phyloP scores from a whole-genome alignment of 1,284 basidiomycete species.

The Tausonia pullulans region DNA sequence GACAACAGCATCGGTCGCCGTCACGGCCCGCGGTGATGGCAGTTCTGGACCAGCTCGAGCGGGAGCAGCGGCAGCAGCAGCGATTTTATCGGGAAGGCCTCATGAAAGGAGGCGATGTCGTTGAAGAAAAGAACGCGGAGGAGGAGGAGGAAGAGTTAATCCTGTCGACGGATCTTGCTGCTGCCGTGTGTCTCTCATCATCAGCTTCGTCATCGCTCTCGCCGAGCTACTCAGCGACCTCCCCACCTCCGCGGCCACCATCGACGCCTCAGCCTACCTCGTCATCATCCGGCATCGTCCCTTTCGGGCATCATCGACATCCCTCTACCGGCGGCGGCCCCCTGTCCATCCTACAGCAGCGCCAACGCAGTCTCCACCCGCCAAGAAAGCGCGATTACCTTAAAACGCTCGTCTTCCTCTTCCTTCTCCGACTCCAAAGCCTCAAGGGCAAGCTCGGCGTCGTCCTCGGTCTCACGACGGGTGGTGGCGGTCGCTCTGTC shows the following conservation, averaged over 20 bases:
- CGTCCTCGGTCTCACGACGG: background rate
- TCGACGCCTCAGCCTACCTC: background rate
- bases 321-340: slow-evolving; percentile 7
- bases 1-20: background rate
- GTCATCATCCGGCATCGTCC: background rate
- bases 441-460: slow-evolving; percentile 5
- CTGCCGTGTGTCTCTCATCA: too few relatives aligned
- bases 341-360: background rate
- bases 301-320: background rate
- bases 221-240: background rate
- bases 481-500: background rate
- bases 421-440: slow-evolving; percentile 31
- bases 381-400: slow-evolving; percentile 32
- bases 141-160: too few relatives aligned
- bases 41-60: background rate
- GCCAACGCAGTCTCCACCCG: slow-evolving; percentile 3
- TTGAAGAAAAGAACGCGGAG: too few relatives aligned
- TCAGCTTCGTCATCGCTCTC: background rate
- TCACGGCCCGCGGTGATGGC: background rate
- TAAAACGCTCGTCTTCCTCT: slow-evolving; percentile 34
- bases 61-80: background rate
- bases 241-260: background rate
- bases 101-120: too few relatives aligned
- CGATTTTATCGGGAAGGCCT: too few relatives aligned
- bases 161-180: too few relatives aligned